Conservation (phyloP, 2,329 filamentous ascomycete species). For the Fusarium praegraminearum region DNA sequence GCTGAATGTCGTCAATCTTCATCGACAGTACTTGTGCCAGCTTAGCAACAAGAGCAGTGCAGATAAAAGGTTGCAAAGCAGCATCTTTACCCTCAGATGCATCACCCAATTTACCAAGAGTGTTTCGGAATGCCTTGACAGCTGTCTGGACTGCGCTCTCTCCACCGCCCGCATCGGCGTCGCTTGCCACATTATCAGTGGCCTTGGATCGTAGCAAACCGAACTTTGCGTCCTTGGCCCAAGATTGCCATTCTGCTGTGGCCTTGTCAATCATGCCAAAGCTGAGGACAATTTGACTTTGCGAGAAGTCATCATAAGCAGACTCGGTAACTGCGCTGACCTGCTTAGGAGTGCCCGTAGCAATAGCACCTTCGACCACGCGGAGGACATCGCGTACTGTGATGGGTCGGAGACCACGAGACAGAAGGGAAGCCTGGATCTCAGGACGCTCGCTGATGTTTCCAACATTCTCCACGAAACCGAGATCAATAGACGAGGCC, state of each 20-base stretch:
- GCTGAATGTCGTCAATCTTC: slow-evolving; percentile 41
- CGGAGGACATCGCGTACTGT: slow-evolving; percentile 42
- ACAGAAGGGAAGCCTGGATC: slow-evolving; percentile 37
- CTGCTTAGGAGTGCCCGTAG: slow-evolving; percentile 32
- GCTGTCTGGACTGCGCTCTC: slow-evolving; percentile 44
- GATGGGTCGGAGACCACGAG: slow-evolving; percentile 42
- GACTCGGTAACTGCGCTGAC: slow-evolving; percentile 1
- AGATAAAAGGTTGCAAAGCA: slow-evolving; percentile 35
- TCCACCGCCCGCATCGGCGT: slow-evolving; percentile 29
- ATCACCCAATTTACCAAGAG: slow-evolving; percentile 25
- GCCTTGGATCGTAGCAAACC: slow-evolving; percentile 35
- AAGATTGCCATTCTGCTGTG: slow-evolving; percentile 41
- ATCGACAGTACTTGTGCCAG: slow-evolving; percentile 42
- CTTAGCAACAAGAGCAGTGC: slow-evolving; percentile 42
- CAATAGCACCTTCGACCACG: slow-evolving; percentile 42
- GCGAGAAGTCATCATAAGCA: slow-evolving; percentile 34
- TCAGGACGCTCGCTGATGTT: slow-evolving; percentile 44
- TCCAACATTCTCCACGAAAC: slow-evolving; percentile 42
- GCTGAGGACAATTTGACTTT: slow-evolving; percentile 42
- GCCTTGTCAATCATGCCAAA: slow-evolving; percentile 44
- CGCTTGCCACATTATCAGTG: slow-evolving; percentile 31
- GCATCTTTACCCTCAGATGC: slow-evolving; percentile 32
- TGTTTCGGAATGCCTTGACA: slow-evolving; percentile 41
- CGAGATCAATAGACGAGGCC: slow-evolving; percentile 39
- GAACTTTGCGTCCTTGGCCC: slow-evolving; percentile 44